Evolutionary conservation across 2,329 filamentous ascomycete genomes (phyloP).

Genomic region (Fusarium graminum): DNA sequence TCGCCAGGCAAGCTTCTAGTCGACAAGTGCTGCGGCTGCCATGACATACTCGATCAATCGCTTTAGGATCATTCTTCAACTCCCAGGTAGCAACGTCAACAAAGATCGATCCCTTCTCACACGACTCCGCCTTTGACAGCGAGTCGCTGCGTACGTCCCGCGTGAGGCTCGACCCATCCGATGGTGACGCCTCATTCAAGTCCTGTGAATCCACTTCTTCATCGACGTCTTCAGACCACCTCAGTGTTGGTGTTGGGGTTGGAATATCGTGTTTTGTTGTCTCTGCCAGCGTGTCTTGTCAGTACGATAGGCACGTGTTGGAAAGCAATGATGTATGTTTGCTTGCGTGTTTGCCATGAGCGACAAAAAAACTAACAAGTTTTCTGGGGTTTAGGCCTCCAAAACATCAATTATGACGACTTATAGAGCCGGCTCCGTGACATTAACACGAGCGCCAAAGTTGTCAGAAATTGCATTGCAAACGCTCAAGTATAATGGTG

Average conservation of each 20-base stretch:
- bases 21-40: background rate
- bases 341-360: no score
- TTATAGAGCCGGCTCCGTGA: background rate
- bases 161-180: background rate
- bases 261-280: background rate
- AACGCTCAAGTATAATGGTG: background rate
- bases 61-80: conserved; percentile 3
- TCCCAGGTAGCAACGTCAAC: background rate
- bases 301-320: conserved; percentile 4
- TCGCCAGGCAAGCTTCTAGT: background rate
- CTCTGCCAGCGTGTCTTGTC: background rate
- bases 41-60: background rate
- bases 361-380: background rate
- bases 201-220: conserved; percentile 1
- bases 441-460: background rate
- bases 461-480: background rate
- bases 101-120: background rate
- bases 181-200: background rate
- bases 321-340: conserved; percentile 1
- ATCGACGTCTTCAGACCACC: background rate
- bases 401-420: conserved; percentile 11
- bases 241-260: conserved; percentile 3
- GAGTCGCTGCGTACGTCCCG: background rate
- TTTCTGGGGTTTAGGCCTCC: background rate
- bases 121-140: background rate